Evolutionary conservation across 1,139 yeast genomes (phyloP), one percentile per base, ranked within the genome.

Genomic region (Taphrina wiesneri): DNA sequence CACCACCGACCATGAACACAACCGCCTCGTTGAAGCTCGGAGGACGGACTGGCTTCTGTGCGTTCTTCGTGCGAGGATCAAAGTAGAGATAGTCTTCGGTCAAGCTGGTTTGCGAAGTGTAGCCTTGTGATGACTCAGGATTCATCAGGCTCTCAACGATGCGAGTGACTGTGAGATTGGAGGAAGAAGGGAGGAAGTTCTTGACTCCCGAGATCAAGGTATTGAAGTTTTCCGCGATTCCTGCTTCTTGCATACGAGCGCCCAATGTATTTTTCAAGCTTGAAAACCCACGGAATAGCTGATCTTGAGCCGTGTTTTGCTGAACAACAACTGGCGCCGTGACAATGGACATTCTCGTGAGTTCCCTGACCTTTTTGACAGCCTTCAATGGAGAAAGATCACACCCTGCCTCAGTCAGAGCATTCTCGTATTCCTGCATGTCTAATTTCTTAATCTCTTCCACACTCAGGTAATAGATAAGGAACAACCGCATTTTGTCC

Each of bases 1-100:
- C 99, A 39, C 99, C 99, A 23, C 99, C 99, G 68, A 95, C 92
- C 61, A 91, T 89, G 75, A 93, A 95, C 19, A 93, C 96, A 66
- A 90, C 79, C 2, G 96, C 85, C 71, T 90, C 95, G 69, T 84
- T 85, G 43, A 98, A 97, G 6, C 96, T 84, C 72, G 88, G 92
- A 1, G 96, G 87, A 21, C 56, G 56, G 13, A 17, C 30, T 19
- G 64, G 64, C 15, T 60, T 60, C 21, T 41, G 47, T 9, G 51
- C 64, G 3, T 98, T 98, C 71, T 98, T 83, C 3, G 90, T 79
- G 71, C 85, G 86, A 30, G 99, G 97, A 75, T 93, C 98, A 74
- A 90, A 88, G 75, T 87, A 92, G 68, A 93, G 78, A 75, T 93
- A 93, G 72, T 90, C 96, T 74, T 92, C 98, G 89, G 92, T 87